Evolutionary conservation across 305 asterid genomes (phyloP).

Genomic region (Solanum hybrid): DNA sequence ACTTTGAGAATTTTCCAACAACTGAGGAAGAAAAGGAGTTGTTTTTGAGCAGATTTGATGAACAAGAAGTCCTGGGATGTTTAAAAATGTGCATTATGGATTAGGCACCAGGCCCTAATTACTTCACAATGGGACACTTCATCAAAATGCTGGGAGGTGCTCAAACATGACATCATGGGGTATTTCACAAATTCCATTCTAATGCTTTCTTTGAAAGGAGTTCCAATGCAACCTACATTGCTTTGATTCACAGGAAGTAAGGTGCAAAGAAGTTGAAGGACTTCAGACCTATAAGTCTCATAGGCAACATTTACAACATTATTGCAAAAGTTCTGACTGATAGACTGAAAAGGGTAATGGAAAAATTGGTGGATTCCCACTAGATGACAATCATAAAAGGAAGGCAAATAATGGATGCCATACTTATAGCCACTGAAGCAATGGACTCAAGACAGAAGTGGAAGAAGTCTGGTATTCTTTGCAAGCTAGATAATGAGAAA

Average conservation of each 20-base stretch:
- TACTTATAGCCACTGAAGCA: not conserved
- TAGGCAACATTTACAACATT: not conserved
- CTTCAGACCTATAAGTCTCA: not conserved
- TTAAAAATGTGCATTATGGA: not conserved
- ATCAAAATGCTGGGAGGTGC: not conserved
- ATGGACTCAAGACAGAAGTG: not conserved
- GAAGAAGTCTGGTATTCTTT: not conserved
- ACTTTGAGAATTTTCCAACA: not conserved
- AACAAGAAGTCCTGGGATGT: not conserved
- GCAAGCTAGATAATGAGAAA: not conserved
- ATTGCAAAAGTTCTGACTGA: not conserved
- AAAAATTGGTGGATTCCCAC: not conserved
- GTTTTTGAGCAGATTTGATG: not conserved
- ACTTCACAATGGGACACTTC: not conserved
- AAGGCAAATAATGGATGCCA: not conserved
- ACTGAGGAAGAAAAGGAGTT: not conserved
- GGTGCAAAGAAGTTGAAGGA: not conserved
- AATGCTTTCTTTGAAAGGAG: not conserved
- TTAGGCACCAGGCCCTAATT: not conserved
- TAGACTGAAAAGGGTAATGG: not conserved
- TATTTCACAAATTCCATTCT: not conserved
- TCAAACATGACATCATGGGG: not conserved
- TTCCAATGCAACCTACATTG: not conserved
- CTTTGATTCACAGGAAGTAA: not conserved
- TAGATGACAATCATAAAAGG: not conserved